These are phyloP conservation scores for Geotrichum candidum DNA, from an alignment of 1,139 yeast species.

Conservation along the genomic window DNA sequence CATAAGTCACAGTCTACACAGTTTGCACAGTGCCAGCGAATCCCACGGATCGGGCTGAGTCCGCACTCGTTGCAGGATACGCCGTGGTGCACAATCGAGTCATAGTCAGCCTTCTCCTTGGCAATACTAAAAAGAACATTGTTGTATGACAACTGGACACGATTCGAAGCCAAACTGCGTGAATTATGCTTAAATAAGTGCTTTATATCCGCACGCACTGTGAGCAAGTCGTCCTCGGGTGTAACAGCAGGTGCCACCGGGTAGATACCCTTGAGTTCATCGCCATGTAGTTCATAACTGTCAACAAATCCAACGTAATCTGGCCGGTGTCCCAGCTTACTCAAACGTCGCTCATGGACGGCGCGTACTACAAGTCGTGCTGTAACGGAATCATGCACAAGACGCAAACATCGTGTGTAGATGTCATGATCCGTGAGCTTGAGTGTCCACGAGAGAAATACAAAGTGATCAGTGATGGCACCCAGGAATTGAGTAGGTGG, in stretches of 20 bases:
- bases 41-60: slow-evolving; percentile 30
- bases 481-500: slow-evolving; percentile 2
- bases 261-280: neutral
- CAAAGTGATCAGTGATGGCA: slow-evolving; percentile 4
- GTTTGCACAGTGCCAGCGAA: slow-evolving; percentile 30
- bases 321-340: neutral
- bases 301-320: neutral
- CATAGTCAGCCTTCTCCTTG: slow-evolving; percentile 21
- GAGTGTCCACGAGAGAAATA: neutral
- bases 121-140: slow-evolving; percentile 26
- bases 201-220: neutral
- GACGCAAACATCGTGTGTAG: neutral
- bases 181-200: neutral
- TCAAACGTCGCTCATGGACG: neutral
- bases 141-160: slow-evolving; percentile 3
- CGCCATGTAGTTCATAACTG: neutral
- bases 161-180: neutral
- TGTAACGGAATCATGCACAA: neutral
- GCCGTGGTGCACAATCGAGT: slow-evolving; percentile 28
- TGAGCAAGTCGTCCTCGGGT: neutral
- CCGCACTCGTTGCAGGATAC: slow-evolving; percentile 32
- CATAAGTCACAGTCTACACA: slow-evolving; percentile 35
- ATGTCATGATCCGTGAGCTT: neutral
- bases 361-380: neutral
- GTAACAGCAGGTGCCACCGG: neutral